Base-by-base conservation (phyloP, 2,329 filamentous ascomycete genomes). In the Sporothrix protearum region DNA sequence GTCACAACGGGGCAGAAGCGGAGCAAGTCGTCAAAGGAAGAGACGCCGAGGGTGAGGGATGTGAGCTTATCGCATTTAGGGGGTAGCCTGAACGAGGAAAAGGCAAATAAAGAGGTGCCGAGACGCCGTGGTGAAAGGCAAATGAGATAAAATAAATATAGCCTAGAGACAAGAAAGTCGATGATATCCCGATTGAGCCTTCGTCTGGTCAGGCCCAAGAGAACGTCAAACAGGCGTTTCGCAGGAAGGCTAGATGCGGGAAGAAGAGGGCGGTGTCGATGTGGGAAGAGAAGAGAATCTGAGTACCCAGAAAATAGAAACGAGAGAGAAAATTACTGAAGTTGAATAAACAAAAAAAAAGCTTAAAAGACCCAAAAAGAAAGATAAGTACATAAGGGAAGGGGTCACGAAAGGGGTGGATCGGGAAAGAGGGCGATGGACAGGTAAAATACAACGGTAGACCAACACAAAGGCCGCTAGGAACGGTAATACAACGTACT, bases 1-100 rank as follows among this genome's bases (percentile, higher is more conserved):
- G 66, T 55, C 66, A 68, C 66, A 68, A 68, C 45, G 45, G 64
- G 66, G 66, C 66, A 55, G 66, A 55, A 68, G 49, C 66, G 66
- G 66, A 68, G 66, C 49, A 55, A 12, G 66, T 55, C 45, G 30
- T 36, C 19, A 39, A 68, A 53, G 47, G 45, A 67, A 49, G 64
- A 68, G 16, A 19, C 14, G n/a, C n/a, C n/a, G 25, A 19, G 16
- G 6, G 16, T 19, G 64, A 67, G 28, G 64, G 45, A 36, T 5
- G 42, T n/a, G 47, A 53, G 30, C 64, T 51, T 51, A 51, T 68
- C 45, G 19, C 28, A 47, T 45, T 22, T 22, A 64, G 59, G 59
- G 57, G 59, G 22, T 10, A 49, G 47, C 42, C 45, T 57, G 22
- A 57, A 69, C 7, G 51, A 22, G 33, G 25, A 14, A 69, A 61